A percentile compares a stretch with the other conserved stretches of the same genome.
phyloP scores from a whole-genome alignment of 164 flowering plant species.

The Buxus sempervirens region DNA sequence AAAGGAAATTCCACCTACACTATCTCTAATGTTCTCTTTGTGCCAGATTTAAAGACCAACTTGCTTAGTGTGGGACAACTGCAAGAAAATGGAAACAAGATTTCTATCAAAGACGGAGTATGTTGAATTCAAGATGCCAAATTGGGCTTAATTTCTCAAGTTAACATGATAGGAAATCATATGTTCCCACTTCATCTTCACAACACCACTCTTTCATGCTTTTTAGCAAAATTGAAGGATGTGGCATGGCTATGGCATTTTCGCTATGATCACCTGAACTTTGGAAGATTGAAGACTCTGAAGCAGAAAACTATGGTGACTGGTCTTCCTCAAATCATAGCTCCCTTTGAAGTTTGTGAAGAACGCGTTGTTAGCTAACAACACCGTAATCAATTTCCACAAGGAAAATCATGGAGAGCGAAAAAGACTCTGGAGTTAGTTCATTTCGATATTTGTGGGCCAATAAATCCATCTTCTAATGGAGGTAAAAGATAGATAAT shows the following conservation, averaged over 20 bases:
- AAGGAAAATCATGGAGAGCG: too few species aligned
- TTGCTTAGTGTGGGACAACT: conserved; percentile 13
- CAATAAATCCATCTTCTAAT: too few species aligned
- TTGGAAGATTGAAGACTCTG: conserved; percentile 12
- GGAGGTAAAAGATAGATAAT: too few species aligned
- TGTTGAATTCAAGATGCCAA: conserved; percentile 11
- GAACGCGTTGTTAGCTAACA: too few species aligned
- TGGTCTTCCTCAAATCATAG: background rate
- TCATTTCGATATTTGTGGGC: too few species aligned
- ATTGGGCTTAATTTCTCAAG: conserved; percentile 17
- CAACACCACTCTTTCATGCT: conserved; percentile 7
- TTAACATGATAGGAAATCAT: conserved; percentile 3
- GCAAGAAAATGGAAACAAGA: background rate
- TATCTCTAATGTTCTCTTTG: conserved; percentile 20
- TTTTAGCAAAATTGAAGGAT: conserved; percentile 2
- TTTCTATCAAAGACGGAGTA: conserved; percentile 10
- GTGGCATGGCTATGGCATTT: conserved; percentile 20
- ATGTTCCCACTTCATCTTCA: conserved; percentile 13
- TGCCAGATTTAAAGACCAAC: conserved; percentile 11
- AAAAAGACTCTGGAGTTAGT: too few species aligned
- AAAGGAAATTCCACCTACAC: background rate
- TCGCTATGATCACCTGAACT: conserved; percentile 2
- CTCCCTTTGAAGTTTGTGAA: too few species aligned
- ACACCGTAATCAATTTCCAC: too few species aligned
- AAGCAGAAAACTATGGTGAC: conserved; percentile 15